Percentiles rank a stretch among this genome's conserved stretches.
Conservation (phyloP, 1,284 basidiomycete genomes). For the Ganoderma multipileum region DNA sequence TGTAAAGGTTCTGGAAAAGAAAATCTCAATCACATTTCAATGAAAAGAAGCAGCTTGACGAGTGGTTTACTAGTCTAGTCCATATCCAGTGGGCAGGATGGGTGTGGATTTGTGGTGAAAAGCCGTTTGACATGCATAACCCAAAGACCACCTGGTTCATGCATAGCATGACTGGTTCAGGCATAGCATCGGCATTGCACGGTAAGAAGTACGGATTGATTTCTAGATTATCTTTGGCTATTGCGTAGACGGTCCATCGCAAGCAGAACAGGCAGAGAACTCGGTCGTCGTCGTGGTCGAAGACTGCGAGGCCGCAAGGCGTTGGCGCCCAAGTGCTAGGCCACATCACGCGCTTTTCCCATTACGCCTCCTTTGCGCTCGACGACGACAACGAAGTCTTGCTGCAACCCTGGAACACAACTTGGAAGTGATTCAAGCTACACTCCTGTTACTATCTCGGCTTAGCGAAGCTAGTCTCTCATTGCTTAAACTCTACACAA, state of each 20-base stretch:
- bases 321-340: too few species aligned
- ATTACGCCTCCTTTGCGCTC: not conserved
- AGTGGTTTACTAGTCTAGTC: not conserved
- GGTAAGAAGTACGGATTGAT: not conserved
- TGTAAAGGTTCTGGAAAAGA: not conserved
- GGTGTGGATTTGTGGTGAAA: not conserved
- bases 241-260: not conserved
- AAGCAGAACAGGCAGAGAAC: too few species aligned
- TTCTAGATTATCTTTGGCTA: not conserved
- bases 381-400: not conserved
- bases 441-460: too few species aligned
- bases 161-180: not conserved
- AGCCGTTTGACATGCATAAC: not conserved
- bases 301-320: too few species aligned
- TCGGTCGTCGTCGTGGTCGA: not conserved
- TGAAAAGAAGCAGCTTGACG: not conserved
- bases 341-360: not conserved
- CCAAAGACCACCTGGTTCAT: too few species aligned
- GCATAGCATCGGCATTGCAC: not conserved
- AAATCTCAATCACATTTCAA: not conserved
- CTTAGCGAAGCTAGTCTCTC: too few species aligned
- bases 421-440: too few species aligned
- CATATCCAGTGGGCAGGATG: not conserved
- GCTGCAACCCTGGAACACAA: not conserved
- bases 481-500: not conserved